Evolutionary conservation across 495 filamentous ascomycete species (phyloP).

Genomic region (Aspergillus bridgeri): DNA sequence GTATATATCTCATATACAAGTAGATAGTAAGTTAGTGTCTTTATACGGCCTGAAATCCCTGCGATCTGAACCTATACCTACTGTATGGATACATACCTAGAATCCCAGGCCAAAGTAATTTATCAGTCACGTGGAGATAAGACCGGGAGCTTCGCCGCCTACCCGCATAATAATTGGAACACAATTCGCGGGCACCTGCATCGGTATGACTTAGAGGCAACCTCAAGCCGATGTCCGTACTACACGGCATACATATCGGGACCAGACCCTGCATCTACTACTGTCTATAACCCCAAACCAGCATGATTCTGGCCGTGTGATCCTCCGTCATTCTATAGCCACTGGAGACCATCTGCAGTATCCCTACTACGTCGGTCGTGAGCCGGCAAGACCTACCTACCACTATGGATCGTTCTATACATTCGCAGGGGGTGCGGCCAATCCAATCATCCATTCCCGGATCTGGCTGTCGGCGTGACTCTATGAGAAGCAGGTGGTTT

Average conservation of each 20-base stretch:
- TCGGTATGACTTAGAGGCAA: neutral
- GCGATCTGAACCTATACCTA: too few species aligned
- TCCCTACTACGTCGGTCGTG: neutral
- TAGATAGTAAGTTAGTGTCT: too few species aligned
- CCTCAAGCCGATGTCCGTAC: neutral
- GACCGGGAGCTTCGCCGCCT: neutral
- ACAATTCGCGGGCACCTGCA: neutral
- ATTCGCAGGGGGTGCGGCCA: neutral
- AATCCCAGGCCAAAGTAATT: neutral
- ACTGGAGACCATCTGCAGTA: neutral
- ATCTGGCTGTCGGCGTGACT: slow-evolving; percentile 51
- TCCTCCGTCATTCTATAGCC: neutral
- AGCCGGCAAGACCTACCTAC: neutral
- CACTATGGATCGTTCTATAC: neutral
- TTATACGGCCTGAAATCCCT: too few species aligned
- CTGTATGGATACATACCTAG: too few species aligned
- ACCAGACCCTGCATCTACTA: neutral
- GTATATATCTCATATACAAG: too few species aligned
- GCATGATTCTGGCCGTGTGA: neutral
- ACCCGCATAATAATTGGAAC: neutral
- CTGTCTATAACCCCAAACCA: neutral
- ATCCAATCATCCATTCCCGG: slow-evolving; percentile 22
- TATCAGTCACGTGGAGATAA: neutral
- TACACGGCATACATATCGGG: neutral
- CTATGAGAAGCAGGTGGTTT: slow-evolving; percentile 69